Evolutionary conservation across 1,284 basidiomycete species (phyloP).

Genomic region (Leucoagaricus sp.): DNA sequence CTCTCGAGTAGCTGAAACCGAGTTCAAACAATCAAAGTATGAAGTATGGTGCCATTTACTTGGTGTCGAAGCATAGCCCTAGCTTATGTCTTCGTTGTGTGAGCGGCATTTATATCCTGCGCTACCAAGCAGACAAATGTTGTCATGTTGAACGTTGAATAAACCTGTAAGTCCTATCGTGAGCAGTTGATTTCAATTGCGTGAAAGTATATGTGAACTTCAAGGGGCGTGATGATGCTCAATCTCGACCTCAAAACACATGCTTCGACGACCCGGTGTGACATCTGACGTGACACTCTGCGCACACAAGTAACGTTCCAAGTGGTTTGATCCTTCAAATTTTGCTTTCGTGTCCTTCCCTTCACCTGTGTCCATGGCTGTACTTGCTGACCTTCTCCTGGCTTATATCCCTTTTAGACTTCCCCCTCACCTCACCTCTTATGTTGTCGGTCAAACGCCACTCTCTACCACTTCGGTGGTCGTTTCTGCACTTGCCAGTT

Average conservation of each 20-base stretch:
- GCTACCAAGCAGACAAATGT: too few relatives aligned
- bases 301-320: conserved; percentile 10
- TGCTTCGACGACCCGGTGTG: conserved; percentile 4
- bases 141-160: too few relatives aligned
- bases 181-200: too few relatives aligned
- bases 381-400: conserved; percentile 73
- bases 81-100: too few relatives aligned
- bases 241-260: conserved; percentile 2
- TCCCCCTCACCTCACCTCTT: conserved; percentile 65
- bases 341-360: conserved; percentile 20
- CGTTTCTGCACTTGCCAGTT: conserved; percentile 68
- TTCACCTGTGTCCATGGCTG: conserved; percentile 53
- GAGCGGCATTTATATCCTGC: too few relatives aligned
- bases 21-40: too few relatives aligned
- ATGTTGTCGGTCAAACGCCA: conserved; percentile 75
- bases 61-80: too few relatives aligned
- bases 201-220: too few relatives aligned
- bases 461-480: conserved; percentile 82
- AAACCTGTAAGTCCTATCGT: too few relatives aligned
- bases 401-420: conserved; percentile 54
- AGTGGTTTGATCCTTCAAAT: conserved; percentile 26
- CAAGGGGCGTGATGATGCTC: too few relatives aligned
- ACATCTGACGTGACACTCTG: conserved; percentile 5
- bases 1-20: too few relatives aligned
- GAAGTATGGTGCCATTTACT: too few relatives aligned